These are phyloP conservation scores for Phycomyces blakesleeanus DNA, from an alignment of 192 early-diverging fungal species.

Conservation along the genomic window DNA sequence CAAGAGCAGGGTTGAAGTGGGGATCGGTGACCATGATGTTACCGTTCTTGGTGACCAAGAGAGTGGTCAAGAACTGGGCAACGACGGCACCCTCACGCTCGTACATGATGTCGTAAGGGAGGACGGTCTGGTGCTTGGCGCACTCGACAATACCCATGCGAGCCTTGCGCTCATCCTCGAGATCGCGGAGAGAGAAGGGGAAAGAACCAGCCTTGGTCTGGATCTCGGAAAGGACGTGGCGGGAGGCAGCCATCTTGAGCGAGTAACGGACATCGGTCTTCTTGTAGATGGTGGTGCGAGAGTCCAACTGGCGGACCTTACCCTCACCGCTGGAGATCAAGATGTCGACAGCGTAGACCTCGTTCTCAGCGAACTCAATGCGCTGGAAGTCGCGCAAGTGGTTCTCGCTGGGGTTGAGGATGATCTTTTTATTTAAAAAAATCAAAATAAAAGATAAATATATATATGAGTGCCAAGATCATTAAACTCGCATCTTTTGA, in stretches of 20 bases:
- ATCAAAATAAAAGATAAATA: no score
- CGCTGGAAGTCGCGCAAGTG: constrained; percentile 71
- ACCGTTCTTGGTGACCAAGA: constrained; percentile 84
- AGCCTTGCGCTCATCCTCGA: constrained; percentile 89
- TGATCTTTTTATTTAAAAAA: constrained; percentile 50
- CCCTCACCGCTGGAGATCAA: constrained; percentile 87
- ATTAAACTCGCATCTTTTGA: no score
- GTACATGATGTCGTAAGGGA: constrained; percentile 78
- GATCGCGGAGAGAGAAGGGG: constrained; percentile 82
- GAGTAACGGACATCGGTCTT: constrained; percentile 76
- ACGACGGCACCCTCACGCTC: constrained; percentile 74
- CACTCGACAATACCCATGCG: constrained; percentile 91
- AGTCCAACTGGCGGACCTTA: constrained; percentile 63
- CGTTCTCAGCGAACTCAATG: constrained; percentile 72
- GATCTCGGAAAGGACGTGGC: constrained; percentile 69
- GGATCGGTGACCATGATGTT: constrained; percentile 79
- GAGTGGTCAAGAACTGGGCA: constrained; percentile 92
- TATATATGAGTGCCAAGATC: no score
- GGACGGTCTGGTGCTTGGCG: constrained; percentile 74
- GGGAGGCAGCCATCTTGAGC: constrained; percentile 86
- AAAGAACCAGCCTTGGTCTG: constrained; percentile 76
- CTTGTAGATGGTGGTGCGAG: constrained; percentile 90
- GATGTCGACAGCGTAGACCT: constrained; percentile 93
- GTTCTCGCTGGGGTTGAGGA: constrained; percentile 77
- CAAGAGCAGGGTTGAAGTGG: constrained; percentile 67